phyloP scores from a whole-genome alignment of 495 filamentous ascomycete genomes.

The Talaromyces liani region DNA sequence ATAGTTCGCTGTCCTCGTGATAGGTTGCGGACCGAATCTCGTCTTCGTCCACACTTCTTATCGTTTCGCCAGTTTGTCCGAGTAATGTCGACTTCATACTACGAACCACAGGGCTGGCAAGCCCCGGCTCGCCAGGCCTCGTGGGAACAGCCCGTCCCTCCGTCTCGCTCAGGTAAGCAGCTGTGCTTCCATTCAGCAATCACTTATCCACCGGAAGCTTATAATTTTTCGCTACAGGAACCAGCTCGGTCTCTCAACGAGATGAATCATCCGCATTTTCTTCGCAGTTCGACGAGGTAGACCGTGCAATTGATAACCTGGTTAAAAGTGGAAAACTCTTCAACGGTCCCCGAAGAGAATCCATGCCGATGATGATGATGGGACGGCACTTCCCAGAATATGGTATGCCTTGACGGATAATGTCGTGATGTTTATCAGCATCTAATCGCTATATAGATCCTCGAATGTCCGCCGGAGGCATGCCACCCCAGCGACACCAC shows the following conservation, averaged over 20 bases:
- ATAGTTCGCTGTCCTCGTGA: background rate
- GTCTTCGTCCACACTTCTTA: background rate
- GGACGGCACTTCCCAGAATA: constrained; percentile 55
- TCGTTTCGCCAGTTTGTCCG: background rate
- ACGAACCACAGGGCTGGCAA: constrained; percentile 81
- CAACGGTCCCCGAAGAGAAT: constrained; percentile 75
- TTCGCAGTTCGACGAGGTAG: constrained; percentile 94
- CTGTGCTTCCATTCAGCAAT: constrained; percentile 11
- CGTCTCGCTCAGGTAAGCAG: constrained; percentile 73
- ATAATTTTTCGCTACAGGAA: constrained; percentile 43
- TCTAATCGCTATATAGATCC: constrained; percentile 30
- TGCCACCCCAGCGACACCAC: constrained; percentile 59
- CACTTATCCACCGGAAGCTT: constrained; percentile 21
- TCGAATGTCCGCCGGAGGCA: constrained; percentile 32
- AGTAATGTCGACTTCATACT: constrained; percentile 45
- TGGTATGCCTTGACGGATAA: constrained; percentile 30
- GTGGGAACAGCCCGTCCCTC: constrained; percentile 81
- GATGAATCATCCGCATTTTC: constrained; percentile 76
- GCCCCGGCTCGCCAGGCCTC: constrained; percentile 56
- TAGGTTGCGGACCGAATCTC: background rate
- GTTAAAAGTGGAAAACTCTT: constrained; percentile 94
- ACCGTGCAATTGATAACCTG: constrained; percentile 91
- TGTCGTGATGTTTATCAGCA: background rate
- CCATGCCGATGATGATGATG: constrained; percentile 60
- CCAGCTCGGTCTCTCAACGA: constrained; percentile 67